Evolutionary conservation across 805 yeast genomes (phyloP), one percentile per base, ranked within the genome.

Genomic region (Candida sakaeoensis): DNA sequence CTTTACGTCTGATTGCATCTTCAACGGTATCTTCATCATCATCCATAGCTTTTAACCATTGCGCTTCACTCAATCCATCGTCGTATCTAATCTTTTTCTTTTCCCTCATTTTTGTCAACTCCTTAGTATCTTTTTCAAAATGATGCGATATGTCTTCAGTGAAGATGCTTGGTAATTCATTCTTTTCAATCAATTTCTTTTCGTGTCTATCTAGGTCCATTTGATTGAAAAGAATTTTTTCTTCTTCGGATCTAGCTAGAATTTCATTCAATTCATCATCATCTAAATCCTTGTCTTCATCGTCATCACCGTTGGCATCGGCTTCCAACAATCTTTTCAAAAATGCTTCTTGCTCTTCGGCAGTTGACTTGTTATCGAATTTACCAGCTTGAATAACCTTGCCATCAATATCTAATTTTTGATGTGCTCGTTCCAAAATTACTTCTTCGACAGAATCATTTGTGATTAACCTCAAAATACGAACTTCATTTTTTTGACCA

Each of bases 341-440:
- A 40, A 80, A 79, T 12, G 83, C 90, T 60, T 85, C 95, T 60
- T 85, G 93, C 58, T 85, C 95, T 61, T 85, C 93, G 2, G 90
- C 79, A 8, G 91, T 85, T 3, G 91, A 83, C 58, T 85, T 85
- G 54, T 85, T 84, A 63, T 85, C 91, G 55, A 85, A 85, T 57
- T 85, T 85, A 77, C 95, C 95, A 7, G 95, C 95, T 57, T 85
- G 95, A 60, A 85, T 85, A 51, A 85, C 95, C 58, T 85, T 85
- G 41, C 93, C 95, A 58, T 85, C 95, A 48, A 85, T 85, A 54
- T 85, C 93, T 53, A 85, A 69, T 57, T 85, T 85, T 52, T 83
- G 87, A 60, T 79, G 85, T 0, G 95, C 95, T 58, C 89, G 75
- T 53, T 85, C 91, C 51, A 85, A 69, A 45, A 85, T 85, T 19